These are phyloP conservation scores for Sporobolomyces phaffii DNA, from an alignment of 768 basidiomycete species.

Conservation along the genomic window DNA sequence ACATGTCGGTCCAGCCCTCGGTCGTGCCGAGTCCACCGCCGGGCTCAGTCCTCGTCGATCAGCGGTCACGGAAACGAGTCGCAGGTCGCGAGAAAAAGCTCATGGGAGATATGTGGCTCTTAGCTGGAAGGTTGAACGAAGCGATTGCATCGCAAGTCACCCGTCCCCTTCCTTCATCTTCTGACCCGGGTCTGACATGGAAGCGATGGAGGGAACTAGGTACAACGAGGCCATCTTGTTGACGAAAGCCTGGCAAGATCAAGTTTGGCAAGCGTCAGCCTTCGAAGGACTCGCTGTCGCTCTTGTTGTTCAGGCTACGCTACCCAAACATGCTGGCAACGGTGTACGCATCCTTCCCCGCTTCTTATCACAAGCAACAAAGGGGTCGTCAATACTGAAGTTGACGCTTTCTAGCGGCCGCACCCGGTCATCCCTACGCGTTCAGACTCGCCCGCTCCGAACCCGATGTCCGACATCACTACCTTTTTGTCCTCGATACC, in stretches of 20 bases:
- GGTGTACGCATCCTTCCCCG: background rate
- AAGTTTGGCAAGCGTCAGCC: constrained; percentile 81
- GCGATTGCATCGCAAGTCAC: constrained; percentile 65
- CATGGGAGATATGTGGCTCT: constrained; percentile 76
- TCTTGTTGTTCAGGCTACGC: constrained; percentile 62
- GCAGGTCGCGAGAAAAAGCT: constrained; percentile 75
- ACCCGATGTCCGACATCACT: constrained; percentile 15
- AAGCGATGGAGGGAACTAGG: too few relatives aligned
- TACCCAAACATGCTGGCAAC: background rate
- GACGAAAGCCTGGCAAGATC: constrained; percentile 69
- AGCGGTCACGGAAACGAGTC: constrained; percentile 30
- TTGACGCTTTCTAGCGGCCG: constrained; percentile 49
- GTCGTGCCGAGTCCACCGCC: constrained; percentile 29
- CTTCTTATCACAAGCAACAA: too few relatives aligned
- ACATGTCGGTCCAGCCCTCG: constrained; percentile 12
- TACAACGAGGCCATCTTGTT: constrained; percentile 76
- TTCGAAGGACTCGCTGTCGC: constrained; percentile 79
- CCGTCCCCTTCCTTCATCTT: constrained; percentile 2
- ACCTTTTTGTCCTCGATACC: constrained; percentile 40
- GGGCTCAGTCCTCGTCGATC: constrained; percentile 25
- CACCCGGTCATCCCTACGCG: constrained; percentile 48
- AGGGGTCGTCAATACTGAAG: too few relatives aligned
- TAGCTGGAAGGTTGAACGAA: constrained; percentile 79
- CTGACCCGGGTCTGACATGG: too few relatives aligned
- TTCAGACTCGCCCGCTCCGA: constrained; percentile 13